Percentiles rank a stretch among this genome's conserved stretches.
phyloP scores from a whole-genome alignment of 2,329 filamentous ascomycete genomes.

The Alternaria postmessia region DNA sequence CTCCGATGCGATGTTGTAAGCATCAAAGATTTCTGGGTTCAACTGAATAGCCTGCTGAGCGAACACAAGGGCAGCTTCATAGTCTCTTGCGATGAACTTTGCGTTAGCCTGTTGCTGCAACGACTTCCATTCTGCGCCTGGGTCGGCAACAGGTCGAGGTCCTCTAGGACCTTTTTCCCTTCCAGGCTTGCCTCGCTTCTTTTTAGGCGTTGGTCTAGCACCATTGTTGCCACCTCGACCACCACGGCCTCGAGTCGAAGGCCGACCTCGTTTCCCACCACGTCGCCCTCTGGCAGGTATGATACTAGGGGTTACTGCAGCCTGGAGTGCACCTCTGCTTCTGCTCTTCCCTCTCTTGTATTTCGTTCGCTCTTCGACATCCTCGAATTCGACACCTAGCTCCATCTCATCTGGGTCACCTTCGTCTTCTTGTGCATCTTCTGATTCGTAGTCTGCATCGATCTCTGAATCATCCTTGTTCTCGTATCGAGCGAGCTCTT shows the following conservation, averaged over 20 bases:
- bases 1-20: slow-evolving; percentile 68
- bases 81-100: slow-evolving; percentile 70
- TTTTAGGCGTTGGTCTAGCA: slow-evolving; percentile 28
- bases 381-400: slow-evolving; percentile 40
- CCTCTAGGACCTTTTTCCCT: slow-evolving; percentile 48
- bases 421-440: slow-evolving; percentile 43
- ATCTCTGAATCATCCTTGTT: slow-evolving; percentile 42
- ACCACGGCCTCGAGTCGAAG: slow-evolving; percentile 36
- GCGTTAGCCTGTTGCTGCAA: slow-evolving; percentile 72
- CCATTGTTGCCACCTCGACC: slow-evolving; percentile 33
- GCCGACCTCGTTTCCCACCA: slow-evolving; percentile 37
- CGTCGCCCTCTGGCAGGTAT: slow-evolving; percentile 21
- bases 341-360: slow-evolving; percentile 26
- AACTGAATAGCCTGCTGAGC: slow-evolving; percentile 47
- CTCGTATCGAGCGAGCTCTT: slow-evolving; percentile 39
- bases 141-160: slow-evolving; percentile 68
- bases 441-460: slow-evolving; percentile 48
- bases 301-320: background rate
- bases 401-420: slow-evolving; percentile 45
- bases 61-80: slow-evolving; percentile 56
- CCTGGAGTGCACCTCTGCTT: slow-evolving; percentile 7
- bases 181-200: slow-evolving; percentile 35
- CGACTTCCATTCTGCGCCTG: slow-evolving; percentile 74
- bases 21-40: slow-evolving; percentile 70
- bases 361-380: slow-evolving; percentile 30